Conservation (phyloP, 495 filamentous ascomycete genomes). For the Penicillium angulare region DNA sequence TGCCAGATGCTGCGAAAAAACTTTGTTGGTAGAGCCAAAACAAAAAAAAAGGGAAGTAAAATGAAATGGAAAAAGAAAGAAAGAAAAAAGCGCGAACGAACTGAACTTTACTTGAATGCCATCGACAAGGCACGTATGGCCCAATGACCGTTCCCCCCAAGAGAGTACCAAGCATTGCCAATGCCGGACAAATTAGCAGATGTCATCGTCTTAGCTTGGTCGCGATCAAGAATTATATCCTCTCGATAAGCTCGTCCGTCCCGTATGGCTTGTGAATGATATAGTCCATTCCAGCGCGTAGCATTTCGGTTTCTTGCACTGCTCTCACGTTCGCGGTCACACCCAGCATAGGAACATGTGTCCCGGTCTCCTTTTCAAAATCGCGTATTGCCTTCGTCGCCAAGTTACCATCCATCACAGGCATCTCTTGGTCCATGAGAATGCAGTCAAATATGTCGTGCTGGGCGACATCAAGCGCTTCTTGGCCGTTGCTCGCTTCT, state of each 20-base stretch:
- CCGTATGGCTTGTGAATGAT: constrained; percentile 81
- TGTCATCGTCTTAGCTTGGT: too few relatives aligned
- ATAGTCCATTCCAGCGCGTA: constrained; percentile 75
- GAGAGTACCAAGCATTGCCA: too few relatives aligned
- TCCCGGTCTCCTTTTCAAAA: constrained; percentile 52
- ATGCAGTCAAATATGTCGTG: constrained; percentile 51
- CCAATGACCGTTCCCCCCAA: too few relatives aligned
- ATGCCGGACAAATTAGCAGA: too few relatives aligned
- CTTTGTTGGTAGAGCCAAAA: too few relatives aligned
- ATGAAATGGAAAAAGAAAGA: too few relatives aligned
- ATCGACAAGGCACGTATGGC: too few relatives aligned
- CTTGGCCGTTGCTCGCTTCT: constrained; percentile 71
- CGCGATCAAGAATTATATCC: too few relatives aligned
- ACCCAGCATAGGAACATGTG: constrained; percentile 73
- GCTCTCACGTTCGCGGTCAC: constrained; percentile 73
- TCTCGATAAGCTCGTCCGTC: constrained; percentile 66
- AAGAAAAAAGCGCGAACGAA: too few relatives aligned
- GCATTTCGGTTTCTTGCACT: constrained; percentile 64
- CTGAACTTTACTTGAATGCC: too few relatives aligned
- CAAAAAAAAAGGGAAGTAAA: too few relatives aligned
- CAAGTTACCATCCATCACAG: constrained; percentile 74
- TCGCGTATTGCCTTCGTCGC: constrained; percentile 67
- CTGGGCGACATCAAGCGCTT: constrained; percentile 58
- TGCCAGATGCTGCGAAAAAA: too few relatives aligned
- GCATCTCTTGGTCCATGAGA: constrained; percentile 86